A percentile compares a stretch with the other conserved stretches of the same genome.
Conservation (phyloP, 768 basidiomycete species). For the Phallus indusiatus region DNA sequence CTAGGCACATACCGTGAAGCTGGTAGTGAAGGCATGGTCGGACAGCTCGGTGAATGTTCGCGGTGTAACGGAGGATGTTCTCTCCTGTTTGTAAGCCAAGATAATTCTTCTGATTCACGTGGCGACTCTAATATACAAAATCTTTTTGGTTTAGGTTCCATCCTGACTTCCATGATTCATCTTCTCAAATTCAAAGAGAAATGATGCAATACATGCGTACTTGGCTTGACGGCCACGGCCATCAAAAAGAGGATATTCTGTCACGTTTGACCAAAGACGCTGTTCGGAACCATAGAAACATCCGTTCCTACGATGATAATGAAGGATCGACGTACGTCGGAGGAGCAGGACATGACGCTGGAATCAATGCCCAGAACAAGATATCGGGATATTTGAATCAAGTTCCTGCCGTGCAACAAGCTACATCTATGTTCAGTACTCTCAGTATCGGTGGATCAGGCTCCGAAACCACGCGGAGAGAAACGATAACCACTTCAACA, state of each 20-base stretch:
- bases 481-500: background rate
- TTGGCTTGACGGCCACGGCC: conserved; percentile 49
- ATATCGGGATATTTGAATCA: conserved; percentile 34
- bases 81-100: conserved; percentile 51
- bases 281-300: conserved; percentile 66
- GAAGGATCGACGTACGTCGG: conserved; percentile 38
- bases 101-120: background rate
- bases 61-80: conserved; percentile 48
- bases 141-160: conserved; percentile 51
- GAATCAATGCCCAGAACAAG: conserved; percentile 37
- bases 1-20: conserved; percentile 53
- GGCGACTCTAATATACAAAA: background rate
- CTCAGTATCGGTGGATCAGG: conserved; percentile 17
- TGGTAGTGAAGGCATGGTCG: conserved; percentile 79
- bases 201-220: conserved; percentile 61
- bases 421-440: conserved; percentile 26
- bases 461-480: conserved; percentile 7
- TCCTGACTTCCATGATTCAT: conserved; percentile 64
- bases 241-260: conserved; percentile 39
- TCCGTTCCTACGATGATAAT: conserved; percentile 47
- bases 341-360: conserved; percentile 38
- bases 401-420: conserved; percentile 40
- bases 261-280: conserved; percentile 52
- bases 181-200: conserved; percentile 59
- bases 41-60: conserved; percentile 51